Evolutionary conservation across 768 basidiomycete genomes (phyloP).

Genomic region (Terana coerulea): DNA sequence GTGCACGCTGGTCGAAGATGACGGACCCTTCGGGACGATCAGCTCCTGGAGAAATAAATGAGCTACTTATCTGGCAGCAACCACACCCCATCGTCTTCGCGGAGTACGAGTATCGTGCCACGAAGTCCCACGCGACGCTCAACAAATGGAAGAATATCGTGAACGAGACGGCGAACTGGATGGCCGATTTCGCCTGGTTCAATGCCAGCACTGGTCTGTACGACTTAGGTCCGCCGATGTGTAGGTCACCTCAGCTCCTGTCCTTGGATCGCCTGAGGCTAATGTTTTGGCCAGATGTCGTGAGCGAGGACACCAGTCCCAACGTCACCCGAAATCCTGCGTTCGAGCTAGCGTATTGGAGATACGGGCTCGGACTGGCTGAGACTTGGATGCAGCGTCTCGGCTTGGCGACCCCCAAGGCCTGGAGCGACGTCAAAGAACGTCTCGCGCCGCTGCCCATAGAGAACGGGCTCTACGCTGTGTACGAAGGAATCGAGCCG

Average conservation of each 20-base stretch:
- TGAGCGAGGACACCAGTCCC: slow-evolving; percentile 54
- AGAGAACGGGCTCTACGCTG: slow-evolving; percentile 47
- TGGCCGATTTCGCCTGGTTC: slow-evolving; percentile 52
- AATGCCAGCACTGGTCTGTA: slow-evolving; percentile 44
- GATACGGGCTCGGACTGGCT: slow-evolving; percentile 45
- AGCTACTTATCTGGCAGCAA: slow-evolving; percentile 61
- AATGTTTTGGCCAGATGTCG: slow-evolving; percentile 30
- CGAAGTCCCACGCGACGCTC: slow-evolving; percentile 34
- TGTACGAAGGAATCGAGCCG: slow-evolving; percentile 51
- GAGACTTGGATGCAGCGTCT: slow-evolving; percentile 44
- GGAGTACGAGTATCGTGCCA: slow-evolving; percentile 49
- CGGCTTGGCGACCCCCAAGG: slow-evolving; percentile 35
- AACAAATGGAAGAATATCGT: slow-evolving; percentile 51
- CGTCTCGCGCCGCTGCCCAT: slow-evolving; percentile 49
- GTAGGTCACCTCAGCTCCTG: not conserved
- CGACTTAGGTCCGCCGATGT: slow-evolving; percentile 57
- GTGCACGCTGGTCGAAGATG: slow-evolving; percentile 66
- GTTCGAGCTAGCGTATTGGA: slow-evolving; percentile 59
- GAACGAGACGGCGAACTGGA: slow-evolving; percentile 53
- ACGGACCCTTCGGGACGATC: slow-evolving; percentile 56
- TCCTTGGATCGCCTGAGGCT: not conserved
- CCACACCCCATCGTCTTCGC: slow-evolving; percentile 58
- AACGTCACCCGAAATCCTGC: slow-evolving; percentile 53
- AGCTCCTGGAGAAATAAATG: slow-evolving; percentile 58
- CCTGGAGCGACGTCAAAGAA: slow-evolving; percentile 42